Base-by-base conservation (phyloP, 768 basidiomycete genomes). In the Phaeotremella fagi region DNA sequence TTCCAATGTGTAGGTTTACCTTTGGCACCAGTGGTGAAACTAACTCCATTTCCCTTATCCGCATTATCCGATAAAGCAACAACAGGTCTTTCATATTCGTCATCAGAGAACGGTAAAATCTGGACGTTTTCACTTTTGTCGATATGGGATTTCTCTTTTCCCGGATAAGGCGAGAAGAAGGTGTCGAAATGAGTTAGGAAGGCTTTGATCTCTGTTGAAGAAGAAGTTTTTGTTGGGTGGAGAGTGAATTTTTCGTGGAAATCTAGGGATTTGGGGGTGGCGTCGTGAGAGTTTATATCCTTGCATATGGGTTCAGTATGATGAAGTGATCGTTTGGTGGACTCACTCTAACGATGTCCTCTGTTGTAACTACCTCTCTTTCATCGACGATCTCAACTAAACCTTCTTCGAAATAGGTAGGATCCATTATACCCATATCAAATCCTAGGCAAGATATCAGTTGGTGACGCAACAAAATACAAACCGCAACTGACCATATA, bases 1-100 rank as follows among this genome's bases (percentile, higher is more conserved):
- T 90, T 91, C 94, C 94, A 98, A 72, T 99, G 94, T 24, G 92
- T 98, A 9, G 88, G 83, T 22, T 82, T 82, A 52, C 88, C 91
- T 63, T 77, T 77, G 9, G 94, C 91, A 0, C 94, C 89, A 0
- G 94, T 98, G 63, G 88, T 92, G 75, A 99, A 79, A 36, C 70
- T 65, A 15, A 66, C 27, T 45, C 29, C n/a, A 28, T 45, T 46
- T 6, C 12, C 12, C n/a, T n/a, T n/a, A n/a, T n/a, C n/a, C 12
- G 12, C 7, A 7, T 11, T 41, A 12, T 11, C 36, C 29, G 38
- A n/a, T 45, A 66, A 46, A n/a, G 65, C 45, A 49, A 51, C 24
- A 23, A 61, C 62, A 48, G 60, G 38, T 38, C 44, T 43, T 29
- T 53, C 55, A 33, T 62, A 68, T 31, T 63, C 61, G 45, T 53